A percentile compares a stretch with the other conserved stretches of the same genome.
phyloP scores from a whole-genome alignment of 2,329 filamentous ascomycete species.

The Alternaria incomplexa region DNA sequence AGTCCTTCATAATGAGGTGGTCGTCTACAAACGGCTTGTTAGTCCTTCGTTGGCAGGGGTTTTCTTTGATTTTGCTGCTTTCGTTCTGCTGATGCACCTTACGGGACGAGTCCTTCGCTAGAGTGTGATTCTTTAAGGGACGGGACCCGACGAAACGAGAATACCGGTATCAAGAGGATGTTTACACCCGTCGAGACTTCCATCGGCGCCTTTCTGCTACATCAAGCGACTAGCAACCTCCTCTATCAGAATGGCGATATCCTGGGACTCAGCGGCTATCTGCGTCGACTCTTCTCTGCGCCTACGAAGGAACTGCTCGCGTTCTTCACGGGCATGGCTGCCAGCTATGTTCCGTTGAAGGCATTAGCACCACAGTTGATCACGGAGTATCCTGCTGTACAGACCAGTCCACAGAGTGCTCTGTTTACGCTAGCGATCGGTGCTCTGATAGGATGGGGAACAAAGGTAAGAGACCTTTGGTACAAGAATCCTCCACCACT shows the following conservation, averaged over 20 bases:
- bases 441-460: constrained; percentile 58
- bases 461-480: constrained; percentile 51
- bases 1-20: constrained; percentile 3
- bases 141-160: background rate
- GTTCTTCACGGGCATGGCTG: constrained; percentile 55
- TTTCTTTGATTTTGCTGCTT: background rate
- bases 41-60: background rate
- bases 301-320: constrained; percentile 52
- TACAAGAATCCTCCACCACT: background rate
- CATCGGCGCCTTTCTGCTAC: constrained; percentile 58
- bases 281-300: constrained; percentile 51
- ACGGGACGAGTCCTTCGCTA: background rate
- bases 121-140: background rate
- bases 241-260: constrained; percentile 60
- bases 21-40: background rate
- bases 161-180: constrained; percentile 44
- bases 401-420: constrained; percentile 43
- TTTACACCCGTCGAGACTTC: constrained; percentile 61
- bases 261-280: constrained; percentile 57
- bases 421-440: constrained; percentile 52
- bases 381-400: constrained; percentile 50
- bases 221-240: constrained; percentile 57
- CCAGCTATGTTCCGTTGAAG: constrained; percentile 52
- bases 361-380: constrained; percentile 53
- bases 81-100: background rate